A percentile compares a stretch with the other conserved stretches of the same genome.
phyloP scores from a whole-genome alignment of 768 basidiomycete species.

The Daedaleopsis sinensis region DNA sequence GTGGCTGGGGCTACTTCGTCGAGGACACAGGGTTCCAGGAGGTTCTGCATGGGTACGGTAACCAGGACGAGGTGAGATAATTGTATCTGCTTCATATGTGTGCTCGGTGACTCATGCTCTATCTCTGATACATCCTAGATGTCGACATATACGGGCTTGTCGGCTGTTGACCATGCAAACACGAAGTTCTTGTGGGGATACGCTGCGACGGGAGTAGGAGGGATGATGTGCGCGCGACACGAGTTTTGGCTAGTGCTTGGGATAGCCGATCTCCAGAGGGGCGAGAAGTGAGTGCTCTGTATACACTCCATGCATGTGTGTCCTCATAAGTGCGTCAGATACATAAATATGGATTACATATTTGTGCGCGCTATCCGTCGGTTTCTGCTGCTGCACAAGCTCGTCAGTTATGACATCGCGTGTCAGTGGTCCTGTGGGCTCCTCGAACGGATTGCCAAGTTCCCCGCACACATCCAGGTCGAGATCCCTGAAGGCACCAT shows the following conservation, averaged over 20 bases:
- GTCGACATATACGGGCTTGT: conserved; percentile 1
- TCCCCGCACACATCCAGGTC: conserved; percentile 2
- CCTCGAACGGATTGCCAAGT: conserved; percentile 16
- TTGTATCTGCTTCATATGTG: no score
- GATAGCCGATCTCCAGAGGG: conserved; percentile 28
- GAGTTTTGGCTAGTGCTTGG: conserved; percentile 23
- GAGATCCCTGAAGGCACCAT: neutral
- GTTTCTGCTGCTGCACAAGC: neutral
- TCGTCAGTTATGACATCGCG: conserved; percentile 26
- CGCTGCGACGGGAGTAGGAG: conserved; percentile 22
- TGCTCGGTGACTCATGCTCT: no score
- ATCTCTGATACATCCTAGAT: no score
- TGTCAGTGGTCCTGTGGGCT: conserved; percentile 35
- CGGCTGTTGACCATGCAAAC: conserved; percentile 3
- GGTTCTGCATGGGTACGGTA: conserved; percentile 10
- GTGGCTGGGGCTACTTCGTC: conserved; percentile 32
- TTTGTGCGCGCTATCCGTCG: conserved; percentile 4
- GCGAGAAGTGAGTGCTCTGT: no score
- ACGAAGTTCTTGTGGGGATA: conserved; percentile 5
- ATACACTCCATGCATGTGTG: no score
- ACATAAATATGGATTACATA: conserved; percentile 30
- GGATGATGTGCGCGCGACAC: conserved; percentile 24
- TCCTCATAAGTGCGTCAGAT: neutral
- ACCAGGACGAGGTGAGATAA: conserved; percentile 32
- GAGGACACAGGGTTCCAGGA: conserved; percentile 22